These are phyloP conservation scores for Tremella yokohamensis DNA, from an alignment of 768 basidiomycete species.

Conservation along the genomic window DNA sequence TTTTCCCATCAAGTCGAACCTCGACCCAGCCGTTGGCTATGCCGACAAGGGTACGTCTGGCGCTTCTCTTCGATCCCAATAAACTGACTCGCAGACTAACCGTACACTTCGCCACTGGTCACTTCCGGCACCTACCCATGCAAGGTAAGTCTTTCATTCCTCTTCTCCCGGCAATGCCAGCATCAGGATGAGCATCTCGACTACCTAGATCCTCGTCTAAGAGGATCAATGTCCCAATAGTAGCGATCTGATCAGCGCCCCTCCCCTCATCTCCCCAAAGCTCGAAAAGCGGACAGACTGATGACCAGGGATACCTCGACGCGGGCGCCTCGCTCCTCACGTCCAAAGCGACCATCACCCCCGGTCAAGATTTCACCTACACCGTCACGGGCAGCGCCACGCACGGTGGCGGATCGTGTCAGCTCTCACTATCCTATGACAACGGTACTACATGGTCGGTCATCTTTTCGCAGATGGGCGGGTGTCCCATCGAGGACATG, in stretches of 20 bases:
- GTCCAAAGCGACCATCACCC: constrained; percentile 42
- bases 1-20: constrained; percentile 22
- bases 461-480: constrained; percentile 50
- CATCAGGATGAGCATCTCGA: neutral
- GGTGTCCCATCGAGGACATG: constrained; percentile 43
- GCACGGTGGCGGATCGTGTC: constrained; percentile 53
- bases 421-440: constrained; percentile 52
- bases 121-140: constrained; percentile 50
- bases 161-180: neutral
- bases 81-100: constrained; percentile 47
- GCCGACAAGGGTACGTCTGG: neutral
- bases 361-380: constrained; percentile 44
- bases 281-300: neutral
- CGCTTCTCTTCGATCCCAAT: neutral
- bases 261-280: too few species aligned
- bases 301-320: constrained; percentile 36
- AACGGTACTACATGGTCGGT: constrained; percentile 52
- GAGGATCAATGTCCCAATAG: too few species aligned
- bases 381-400: constrained; percentile 46
- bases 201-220: neutral
- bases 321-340: constrained; percentile 33
- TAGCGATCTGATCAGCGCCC: too few species aligned
- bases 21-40: constrained; percentile 21
- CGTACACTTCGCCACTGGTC: constrained; percentile 47
- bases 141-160: constrained; percentile 37